A percentile compares a stretch with the other conserved stretches of the same genome.
Evolutionary conservation across 2,329 filamentous ascomycete genomes (phyloP).

Genomic region (Aspergillus uvarum): DNA sequence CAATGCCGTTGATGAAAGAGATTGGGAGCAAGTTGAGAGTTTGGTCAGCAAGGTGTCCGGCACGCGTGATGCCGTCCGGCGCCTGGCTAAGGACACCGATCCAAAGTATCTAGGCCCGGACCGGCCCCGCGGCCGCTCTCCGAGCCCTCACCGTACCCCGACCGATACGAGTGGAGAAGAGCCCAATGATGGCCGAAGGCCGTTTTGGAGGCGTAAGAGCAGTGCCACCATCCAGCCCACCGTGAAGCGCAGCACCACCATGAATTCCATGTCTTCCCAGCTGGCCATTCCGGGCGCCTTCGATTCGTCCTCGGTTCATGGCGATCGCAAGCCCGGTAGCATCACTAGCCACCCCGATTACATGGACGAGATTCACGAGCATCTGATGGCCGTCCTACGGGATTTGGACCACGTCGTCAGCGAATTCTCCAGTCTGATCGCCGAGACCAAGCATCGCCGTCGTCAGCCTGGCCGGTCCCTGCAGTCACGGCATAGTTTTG

Average conservation of each 20-base stretch:
- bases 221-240: constrained; percentile 49
- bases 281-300: constrained; percentile 44
- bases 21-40: constrained; percentile 84
- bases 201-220: constrained; percentile 92
- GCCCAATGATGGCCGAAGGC: constrained; percentile 55
- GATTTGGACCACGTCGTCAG: constrained; percentile 81
- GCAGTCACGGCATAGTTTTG: constrained; percentile 67
- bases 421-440: constrained; percentile 76
- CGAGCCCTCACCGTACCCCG: constrained; percentile 30
- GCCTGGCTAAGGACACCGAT: constrained; percentile 81
- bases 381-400: constrained; percentile 77
- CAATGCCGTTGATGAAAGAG: constrained; percentile 65
- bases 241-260: constrained; percentile 48
- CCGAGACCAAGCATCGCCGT: constrained; percentile 76
- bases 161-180: constrained; percentile 39
- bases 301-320: constrained; percentile 28
- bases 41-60: constrained; percentile 84
- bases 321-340: constrained; percentile 36
- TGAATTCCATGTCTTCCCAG: constrained; percentile 50
- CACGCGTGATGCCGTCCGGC: constrained; percentile 81
- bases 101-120: constrained; percentile 53
- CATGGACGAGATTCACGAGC: constrained; percentile 71
- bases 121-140: constrained; percentile 33
- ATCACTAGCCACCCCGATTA: constrained; percentile 44
- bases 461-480: constrained; percentile 55